A percentile compares a stretch with the other conserved stretches of the same genome.
Conservation (phyloP, 495 filamentous ascomycete genomes). For the Cryomyces antarcticus region DNA sequence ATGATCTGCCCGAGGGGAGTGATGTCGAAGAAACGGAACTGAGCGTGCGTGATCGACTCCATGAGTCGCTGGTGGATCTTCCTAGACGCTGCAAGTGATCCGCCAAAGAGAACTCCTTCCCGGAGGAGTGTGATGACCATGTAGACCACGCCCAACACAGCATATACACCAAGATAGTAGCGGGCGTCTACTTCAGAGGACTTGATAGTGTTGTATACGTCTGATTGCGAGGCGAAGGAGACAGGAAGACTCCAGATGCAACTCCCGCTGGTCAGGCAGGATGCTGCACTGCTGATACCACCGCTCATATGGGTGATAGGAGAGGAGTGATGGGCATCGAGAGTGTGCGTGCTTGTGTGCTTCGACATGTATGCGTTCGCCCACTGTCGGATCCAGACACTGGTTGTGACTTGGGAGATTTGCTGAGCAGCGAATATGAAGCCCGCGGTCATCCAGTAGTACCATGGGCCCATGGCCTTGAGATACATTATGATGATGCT, state of each 20-base stretch:
- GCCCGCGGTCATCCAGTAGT: constrained; percentile 67
- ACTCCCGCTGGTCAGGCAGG: constrained; percentile 18
- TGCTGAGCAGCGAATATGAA: constrained; percentile 64
- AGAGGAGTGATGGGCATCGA: constrained; percentile 12
- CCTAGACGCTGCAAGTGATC: constrained; percentile 74
- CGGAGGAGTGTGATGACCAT: constrained; percentile 55
- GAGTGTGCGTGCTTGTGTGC: constrained; percentile 8
- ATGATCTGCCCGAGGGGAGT: constrained; percentile 93
- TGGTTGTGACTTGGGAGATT: constrained; percentile 62
- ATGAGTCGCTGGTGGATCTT: constrained; percentile 67
- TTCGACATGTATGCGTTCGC: constrained; percentile 34
- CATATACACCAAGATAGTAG: constrained; percentile 76
- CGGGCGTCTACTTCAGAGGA: constrained; percentile 43
- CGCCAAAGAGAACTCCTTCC: constrained; percentile 79
- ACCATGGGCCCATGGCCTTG: constrained; percentile 75
- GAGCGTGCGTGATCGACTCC: constrained; percentile 61
- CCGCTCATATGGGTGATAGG: constrained; percentile 13
- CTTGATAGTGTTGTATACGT: not conserved
- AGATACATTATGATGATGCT: constrained; percentile 71
- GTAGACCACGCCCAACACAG: constrained; percentile 51
- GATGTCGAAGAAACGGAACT: constrained; percentile 94
- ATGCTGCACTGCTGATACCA: constrained; percentile 12
- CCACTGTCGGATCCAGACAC: constrained; percentile 91
- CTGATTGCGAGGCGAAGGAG: not conserved
- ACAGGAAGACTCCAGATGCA: constrained; percentile 23